Percentiles rank a stretch among this genome's conserved stretches.
Conservation (phyloP, 2,329 filamentous ascomycete species). For the Botrytis hyacinthi region DNA sequence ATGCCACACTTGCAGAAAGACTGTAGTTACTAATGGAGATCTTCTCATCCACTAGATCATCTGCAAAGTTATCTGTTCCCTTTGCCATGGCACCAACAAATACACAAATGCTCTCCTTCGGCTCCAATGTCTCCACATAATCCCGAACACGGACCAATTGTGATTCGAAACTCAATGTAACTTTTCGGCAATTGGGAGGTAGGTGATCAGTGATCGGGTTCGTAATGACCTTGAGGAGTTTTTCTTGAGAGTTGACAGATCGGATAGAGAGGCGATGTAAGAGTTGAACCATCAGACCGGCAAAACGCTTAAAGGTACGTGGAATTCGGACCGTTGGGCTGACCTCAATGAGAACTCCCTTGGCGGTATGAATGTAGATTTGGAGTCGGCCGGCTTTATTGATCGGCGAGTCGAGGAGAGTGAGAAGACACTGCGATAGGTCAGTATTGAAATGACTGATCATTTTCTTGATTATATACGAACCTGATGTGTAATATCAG, state of each 20-base stretch:
- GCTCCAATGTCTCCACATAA: constrained; percentile 75
- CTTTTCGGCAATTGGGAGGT: constrained; percentile 94
- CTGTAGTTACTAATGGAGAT: constrained; percentile 99
- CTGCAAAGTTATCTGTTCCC: constrained; percentile 91
- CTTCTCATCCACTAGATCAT: constrained; percentile 90
- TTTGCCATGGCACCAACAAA: constrained; percentile 99
- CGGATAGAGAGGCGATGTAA: constrained; percentile 94
- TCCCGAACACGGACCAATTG: constrained; percentile 83
- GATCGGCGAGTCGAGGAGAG: constrained; percentile 93
- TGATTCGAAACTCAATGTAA: constrained; percentile 93
- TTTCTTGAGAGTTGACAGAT: constrained; percentile 95
- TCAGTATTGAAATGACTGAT: constrained; percentile 27
- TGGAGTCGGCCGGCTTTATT: constrained; percentile 98
- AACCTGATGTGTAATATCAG: constrained; percentile 98
- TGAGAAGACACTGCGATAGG: constrained; percentile 77
- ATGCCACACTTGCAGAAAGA: constrained; percentile 93
- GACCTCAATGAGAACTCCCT: constrained; percentile 95
- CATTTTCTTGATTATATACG: constrained; percentile 38
- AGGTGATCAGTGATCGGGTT: constrained; percentile 97
- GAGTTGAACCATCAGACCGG: constrained; percentile 96
- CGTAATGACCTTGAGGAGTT: constrained; percentile 94
- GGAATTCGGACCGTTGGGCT: constrained; percentile 97
- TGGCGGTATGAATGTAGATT: constrained; percentile 97
- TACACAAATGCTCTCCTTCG: constrained; percentile 92
- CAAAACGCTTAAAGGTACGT: constrained; percentile 97